phyloP scores from a whole-genome alignment of 1,284 basidiomycete species.

The Lentinula novae-zelandiae region DNA sequence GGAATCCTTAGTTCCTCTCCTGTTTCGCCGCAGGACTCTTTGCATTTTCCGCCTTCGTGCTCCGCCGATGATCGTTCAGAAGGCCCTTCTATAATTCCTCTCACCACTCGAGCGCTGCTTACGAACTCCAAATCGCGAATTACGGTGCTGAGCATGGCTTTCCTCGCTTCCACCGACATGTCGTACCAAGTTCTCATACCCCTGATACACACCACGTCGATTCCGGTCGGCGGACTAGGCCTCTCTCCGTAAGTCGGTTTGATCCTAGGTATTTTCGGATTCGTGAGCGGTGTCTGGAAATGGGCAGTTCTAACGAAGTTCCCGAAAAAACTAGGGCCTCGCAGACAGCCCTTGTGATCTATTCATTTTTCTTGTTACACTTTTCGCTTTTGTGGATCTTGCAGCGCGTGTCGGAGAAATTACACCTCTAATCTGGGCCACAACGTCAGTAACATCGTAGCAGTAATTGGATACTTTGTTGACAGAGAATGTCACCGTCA shows the following conservation, averaged over 20 bases:
- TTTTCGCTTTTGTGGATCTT: slow-evolving; percentile 8
- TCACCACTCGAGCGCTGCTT: not conserved
- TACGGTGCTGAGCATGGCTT: slow-evolving; percentile 19
- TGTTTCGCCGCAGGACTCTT: slow-evolving; percentile 30
- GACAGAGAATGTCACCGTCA: too few species aligned
- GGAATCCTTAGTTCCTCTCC: slow-evolving; percentile 47
- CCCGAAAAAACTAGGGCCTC: slow-evolving; percentile 9
- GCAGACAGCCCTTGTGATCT: slow-evolving; percentile 10
- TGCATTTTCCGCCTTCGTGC: slow-evolving; percentile 22
- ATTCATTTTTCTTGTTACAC: not conserved
- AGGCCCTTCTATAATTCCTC: not conserved
- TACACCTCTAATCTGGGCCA: slow-evolving; percentile 6
- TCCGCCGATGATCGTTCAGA: not conserved
- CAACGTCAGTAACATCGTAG: too few species aligned
- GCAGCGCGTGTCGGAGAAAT: slow-evolving; percentile 7
- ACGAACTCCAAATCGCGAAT: not conserved
- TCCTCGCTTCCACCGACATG: slow-evolving; percentile 27
- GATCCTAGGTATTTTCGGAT: slow-evolving; percentile 21
- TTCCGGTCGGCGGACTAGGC: slow-evolving; percentile 21
- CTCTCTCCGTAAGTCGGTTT: slow-evolving; percentile 22
- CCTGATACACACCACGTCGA: slow-evolving; percentile 25
- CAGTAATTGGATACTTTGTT: too few species aligned
- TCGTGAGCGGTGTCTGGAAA: slow-evolving; percentile 25
- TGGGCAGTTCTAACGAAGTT: slow-evolving; percentile 3
- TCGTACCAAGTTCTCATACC: slow-evolving; percentile 23